A percentile compares a stretch with the other conserved stretches of the same genome.
Conservation (phyloP, 2,329 filamentous ascomycete species). For the Bertia moriformis region DNA sequence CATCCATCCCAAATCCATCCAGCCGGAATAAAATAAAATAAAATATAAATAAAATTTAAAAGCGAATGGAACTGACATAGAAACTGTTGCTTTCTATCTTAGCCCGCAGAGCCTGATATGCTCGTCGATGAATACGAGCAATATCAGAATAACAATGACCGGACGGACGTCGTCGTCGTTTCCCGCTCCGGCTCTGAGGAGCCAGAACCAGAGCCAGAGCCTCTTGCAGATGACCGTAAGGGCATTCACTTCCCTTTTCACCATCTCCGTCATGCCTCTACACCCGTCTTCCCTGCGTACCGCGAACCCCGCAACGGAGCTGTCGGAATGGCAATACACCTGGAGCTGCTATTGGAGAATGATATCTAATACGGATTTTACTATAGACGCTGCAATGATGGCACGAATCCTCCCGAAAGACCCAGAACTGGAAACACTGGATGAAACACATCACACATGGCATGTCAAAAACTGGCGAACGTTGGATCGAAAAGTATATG, state of each 20-base stretch:
- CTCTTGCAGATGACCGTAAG: not conserved
- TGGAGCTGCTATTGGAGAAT: no score
- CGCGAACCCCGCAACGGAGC: no score
- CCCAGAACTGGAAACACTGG: slow-evolving; percentile 60
- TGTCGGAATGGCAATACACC: no score
- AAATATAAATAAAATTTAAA: not conserved
- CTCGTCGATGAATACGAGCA: slow-evolving; percentile 1
- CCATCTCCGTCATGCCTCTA: not conserved
- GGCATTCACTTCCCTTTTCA: no score
- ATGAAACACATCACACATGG: slow-evolving; percentile 71
- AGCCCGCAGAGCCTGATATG: not conserved
- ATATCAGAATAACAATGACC: not conserved
- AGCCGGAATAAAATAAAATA: not conserved
- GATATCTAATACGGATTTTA: no score
- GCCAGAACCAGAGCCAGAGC: not conserved
- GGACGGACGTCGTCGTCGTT: not conserved
- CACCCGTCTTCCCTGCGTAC: no score
- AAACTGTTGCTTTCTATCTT: no score
- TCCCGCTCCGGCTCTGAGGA: slow-evolving; percentile 1
- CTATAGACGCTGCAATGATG: slow-evolving; percentile 72
- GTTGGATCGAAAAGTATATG: slow-evolving; percentile 68
- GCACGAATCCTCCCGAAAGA: slow-evolving; percentile 59
- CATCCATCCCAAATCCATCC: not conserved
- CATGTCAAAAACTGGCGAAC: slow-evolving; percentile 70
- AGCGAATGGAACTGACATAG: not conserved